Conservation (phyloP, 2,329 filamentous ascomycete genomes). For the Trichophaea hybrida region DNA sequence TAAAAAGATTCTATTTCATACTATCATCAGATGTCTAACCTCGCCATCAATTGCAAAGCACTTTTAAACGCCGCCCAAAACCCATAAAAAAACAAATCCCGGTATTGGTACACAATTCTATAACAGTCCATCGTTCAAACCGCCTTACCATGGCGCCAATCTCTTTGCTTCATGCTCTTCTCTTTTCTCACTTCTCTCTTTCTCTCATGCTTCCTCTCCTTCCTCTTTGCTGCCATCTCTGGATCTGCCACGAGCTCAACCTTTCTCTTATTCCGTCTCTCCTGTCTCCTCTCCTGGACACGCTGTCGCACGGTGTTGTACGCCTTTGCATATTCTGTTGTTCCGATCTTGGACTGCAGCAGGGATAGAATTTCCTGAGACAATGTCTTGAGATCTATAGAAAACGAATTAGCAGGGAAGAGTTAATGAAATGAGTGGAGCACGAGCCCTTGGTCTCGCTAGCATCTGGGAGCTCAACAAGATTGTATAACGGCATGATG, state of each 20-base stretch:
- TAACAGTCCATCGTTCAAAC: not conserved
- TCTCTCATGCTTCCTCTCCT: conserved; percentile 69
- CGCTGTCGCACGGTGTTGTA: conserved; percentile 58
- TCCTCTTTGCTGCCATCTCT: conserved; percentile 61
- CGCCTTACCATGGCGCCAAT: conserved; percentile 50
- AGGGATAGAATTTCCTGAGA: conserved; percentile 64
- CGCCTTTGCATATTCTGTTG: conserved; percentile 59
- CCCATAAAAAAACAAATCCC: too few species aligned
- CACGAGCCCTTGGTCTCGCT: not conserved
- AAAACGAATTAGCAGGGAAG: not conserved
- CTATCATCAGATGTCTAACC: too few species aligned
- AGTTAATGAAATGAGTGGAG: not conserved
- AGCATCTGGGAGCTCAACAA: conserved; percentile 49
- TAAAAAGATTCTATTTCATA: too few species aligned
- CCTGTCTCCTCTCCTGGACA: conserved; percentile 57
- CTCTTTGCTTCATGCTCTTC: conserved; percentile 57
- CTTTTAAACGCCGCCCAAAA: too few species aligned
- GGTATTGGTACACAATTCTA: too few species aligned
- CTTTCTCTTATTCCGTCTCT: conserved; percentile 68
- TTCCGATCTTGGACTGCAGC: conserved; percentile 76
- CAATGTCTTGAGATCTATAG: conserved; percentile 46
- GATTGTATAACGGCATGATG: conserved; percentile 58
- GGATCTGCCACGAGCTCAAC: conserved; percentile 75
- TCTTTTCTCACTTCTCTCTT: conserved; percentile 74
- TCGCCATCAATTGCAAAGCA: too few species aligned